A percentile compares a stretch with the other conserved stretches of the same genome.
Conservation (phyloP, 177 flowering plant genomes). For the Tripterygium wilfordii region DNA sequence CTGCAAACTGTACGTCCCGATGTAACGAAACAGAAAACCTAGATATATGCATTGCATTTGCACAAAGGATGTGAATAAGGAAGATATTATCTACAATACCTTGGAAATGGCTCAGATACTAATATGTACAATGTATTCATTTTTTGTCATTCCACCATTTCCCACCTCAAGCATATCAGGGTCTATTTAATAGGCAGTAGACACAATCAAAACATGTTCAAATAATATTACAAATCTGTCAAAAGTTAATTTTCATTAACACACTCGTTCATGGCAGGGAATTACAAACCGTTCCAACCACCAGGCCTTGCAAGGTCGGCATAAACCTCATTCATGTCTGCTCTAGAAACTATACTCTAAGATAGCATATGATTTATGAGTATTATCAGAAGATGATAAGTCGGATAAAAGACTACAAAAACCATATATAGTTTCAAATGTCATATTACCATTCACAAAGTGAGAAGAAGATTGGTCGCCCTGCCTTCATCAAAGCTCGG, state of each 20-base stretch:
- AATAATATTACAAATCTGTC: no score
- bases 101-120: conserved; percentile 90
- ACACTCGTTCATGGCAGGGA: no score
- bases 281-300: conserved; percentile 84
- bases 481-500: conserved; percentile 59
- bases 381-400: no score
- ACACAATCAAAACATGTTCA: no score
- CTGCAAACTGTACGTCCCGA: no score
- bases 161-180: conserved; percentile 99
- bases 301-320: conserved; percentile 82
- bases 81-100: conserved; percentile 23
- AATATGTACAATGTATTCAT: conserved; percentile 79
- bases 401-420: no score
- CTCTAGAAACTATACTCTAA: conserved; percentile 75
- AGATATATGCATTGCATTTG: no score
- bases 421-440: not conserved
- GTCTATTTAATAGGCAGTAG: no score
- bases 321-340: conserved; percentile 70
- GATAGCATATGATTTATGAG: no score
- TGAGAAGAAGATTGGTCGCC: conserved; percentile 70
- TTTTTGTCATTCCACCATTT: conserved; percentile 84
- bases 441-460: conserved; percentile 68
- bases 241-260: no score
- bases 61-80: not conserved
- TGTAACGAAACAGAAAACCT: no score